Evolutionary conservation across 1,139 yeast genomes (phyloP), one percentile per base, ranked within the genome.

Genomic region (Scheffersomyces quercinus): DNA sequence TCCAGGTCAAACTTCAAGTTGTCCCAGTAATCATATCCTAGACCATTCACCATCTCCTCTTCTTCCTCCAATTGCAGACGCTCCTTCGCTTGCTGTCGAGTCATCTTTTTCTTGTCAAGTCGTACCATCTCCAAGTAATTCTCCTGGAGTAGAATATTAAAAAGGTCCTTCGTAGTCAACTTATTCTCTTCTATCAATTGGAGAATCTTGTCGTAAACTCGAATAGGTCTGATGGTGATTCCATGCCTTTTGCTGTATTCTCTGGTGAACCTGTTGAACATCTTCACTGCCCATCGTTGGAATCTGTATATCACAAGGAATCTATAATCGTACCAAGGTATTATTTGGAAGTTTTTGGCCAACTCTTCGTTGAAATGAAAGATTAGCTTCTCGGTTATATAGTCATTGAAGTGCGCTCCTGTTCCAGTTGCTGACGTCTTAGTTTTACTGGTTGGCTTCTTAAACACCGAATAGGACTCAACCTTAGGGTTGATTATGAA

Each of bases 21-120:
- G 43, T 70, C 75, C 76, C 77, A 72, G 50, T 72, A 72, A 36
- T 59, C 58, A 45, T 72, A 72, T 42, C 56, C 56, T 14, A 67
- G 46, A 33, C 62, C 65, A 24, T 56, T 48, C 29, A 47, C 55
- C 7, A 54, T 49, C 6, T 52, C 49, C 41, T 48, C 50, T 33
- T 58, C 60, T 20, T 53, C 50, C 36, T 49, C 47, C 39, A 33
- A 16, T 36, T 54, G 48, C 40, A 53, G 47, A 12, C 40, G 24
- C 33, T 38, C 32, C 24, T 28, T 30, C 34, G 34, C 24, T 35
- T 46, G 33, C 38, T 51, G 13, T 38, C 45, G 24, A 48, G 35
- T 16, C 46, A 29, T 36, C 35, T 5, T 45, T 46, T 42, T 51
- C 36, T 44, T 52, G 10, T 47, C 44, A 16, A 65, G 38, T 15